Evolutionary conservation across 2,329 filamentous ascomycete species (phyloP), one percentile per base, ranked within the genome.

Genomic region (Elsinoe batatas): DNA sequence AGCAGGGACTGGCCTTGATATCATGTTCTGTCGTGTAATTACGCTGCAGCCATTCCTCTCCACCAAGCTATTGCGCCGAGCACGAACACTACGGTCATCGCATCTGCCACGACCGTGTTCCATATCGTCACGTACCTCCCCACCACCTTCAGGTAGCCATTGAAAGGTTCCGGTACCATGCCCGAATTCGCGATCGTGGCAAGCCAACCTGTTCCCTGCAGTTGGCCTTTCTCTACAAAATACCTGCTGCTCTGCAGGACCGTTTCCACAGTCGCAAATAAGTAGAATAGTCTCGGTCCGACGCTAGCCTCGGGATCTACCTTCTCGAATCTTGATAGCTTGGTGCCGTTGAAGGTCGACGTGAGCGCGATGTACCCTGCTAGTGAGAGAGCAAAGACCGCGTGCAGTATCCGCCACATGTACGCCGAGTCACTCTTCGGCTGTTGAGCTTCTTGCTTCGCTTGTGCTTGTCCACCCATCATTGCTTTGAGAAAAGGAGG

Each of bases 181-280:
- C 68, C 68, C 43, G 65, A 68, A 4, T 80, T 78, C 3, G 79
- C 74, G 38, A 84, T 71, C 20, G 78, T 85, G 59, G 82, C 82
- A 59, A 88, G 62, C 57, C 87, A 77, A 2, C 85, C 85, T 22
- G 74, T 70, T 2, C 79, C 79, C 58, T 79, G 79, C 44, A 78
- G 67, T 58, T 71, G 71, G 26, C 78, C 78, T 62, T 80, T 81
- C 63, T 89, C 85, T 53, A 88, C 65, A 62, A 89, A 82, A 67
- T 85, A 87, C 20, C 87, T 76, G 30, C 80, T 83, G 1, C 82
- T 85, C 60, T 91, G 80, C 60, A 91, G 73, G 54, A 88, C 67
- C 10, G 88, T 77, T 72, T 93, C 87, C 32, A 81, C 83, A 0
- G 87, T 88, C 5, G 86, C 84, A 66, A 91, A 93, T n/a, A 87